Evolutionary conservation across 2,329 filamentous ascomycete genomes (phyloP).

Genomic region (Phialophora chinensis): DNA sequence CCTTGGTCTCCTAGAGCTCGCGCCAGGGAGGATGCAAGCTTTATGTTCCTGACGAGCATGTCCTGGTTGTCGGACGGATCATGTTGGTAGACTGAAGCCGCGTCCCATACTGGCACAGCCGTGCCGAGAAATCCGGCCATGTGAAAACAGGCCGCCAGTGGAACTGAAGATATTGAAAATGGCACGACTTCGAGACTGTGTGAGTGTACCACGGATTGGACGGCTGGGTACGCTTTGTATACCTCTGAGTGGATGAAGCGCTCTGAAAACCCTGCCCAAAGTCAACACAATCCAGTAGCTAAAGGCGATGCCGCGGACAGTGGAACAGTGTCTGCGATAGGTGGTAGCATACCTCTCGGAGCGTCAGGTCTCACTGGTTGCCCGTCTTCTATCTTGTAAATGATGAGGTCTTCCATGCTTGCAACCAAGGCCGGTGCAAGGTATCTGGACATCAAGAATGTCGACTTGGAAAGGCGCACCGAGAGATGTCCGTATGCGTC

Average conservation of each 20-base stretch:
- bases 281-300: background rate
- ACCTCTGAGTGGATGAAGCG: conserved; percentile 18
- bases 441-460: conserved; percentile 15
- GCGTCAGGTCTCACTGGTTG: conserved; percentile 11
- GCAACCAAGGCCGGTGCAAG: conserved; percentile 16
- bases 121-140: conserved; percentile 17
- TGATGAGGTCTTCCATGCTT: conserved; percentile 4
- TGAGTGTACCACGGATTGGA: conserved; percentile 17
- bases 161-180: conserved; percentile 10
- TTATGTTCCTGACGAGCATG: conserved; percentile 14
- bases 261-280: conserved; percentile 11
- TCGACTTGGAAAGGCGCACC: conserved; percentile 6
- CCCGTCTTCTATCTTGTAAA: conserved; percentile 13
- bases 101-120: conserved; percentile 14
- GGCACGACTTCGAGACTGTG: conserved; percentile 9
- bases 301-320: background rate
- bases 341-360: conserved; percentile 10
- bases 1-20: conserved; percentile 7
- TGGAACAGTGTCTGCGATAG: background rate
- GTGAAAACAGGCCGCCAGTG: conserved; percentile 11
- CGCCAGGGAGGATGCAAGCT: conserved; percentile 12
- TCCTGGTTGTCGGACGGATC: conserved; percentile 14
- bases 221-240: conserved; percentile 13
- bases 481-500: conserved; percentile 16
- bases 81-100: conserved; percentile 12